A percentile compares a stretch with the other conserved stretches of the same genome.
These are phyloP conservation scores for Plasmodium ovale DNA, from an alignment of 169 alveolate genomes.

Conservation along the genomic window DNA sequence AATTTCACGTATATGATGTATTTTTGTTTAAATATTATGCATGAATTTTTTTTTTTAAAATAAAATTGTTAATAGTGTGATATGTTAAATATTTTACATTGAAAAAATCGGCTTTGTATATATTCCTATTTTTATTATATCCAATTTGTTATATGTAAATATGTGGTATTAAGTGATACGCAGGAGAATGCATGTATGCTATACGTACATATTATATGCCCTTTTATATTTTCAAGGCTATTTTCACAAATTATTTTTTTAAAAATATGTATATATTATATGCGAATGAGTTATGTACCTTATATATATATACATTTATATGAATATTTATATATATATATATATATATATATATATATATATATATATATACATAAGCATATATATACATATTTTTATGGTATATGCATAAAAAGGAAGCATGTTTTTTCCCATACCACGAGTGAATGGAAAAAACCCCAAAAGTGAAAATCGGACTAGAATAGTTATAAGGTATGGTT, in stretches of 20 bases:
- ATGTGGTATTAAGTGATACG: not conserved
- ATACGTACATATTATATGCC: not conserved
- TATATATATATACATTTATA: not conserved
- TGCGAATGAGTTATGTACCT: not conserved
- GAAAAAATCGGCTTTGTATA: slow-evolving; percentile 5
- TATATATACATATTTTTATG: too few species aligned
- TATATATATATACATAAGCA: not conserved
- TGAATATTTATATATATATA: not conserved
- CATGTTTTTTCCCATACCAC: too few species aligned
- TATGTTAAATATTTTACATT: not conserved
- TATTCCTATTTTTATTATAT: not conserved
- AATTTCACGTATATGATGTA: not conserved
- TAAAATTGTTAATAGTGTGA: slow-evolving; percentile 3
- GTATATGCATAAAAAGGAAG: too few species aligned
- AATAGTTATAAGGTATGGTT: too few species aligned
- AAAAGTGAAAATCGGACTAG: too few species aligned
- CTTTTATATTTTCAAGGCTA: not conserved
- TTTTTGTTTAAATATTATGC: not conserved
- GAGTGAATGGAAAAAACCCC: too few species aligned
- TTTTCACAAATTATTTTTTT: not conserved
- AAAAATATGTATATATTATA: too few species aligned
- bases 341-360: not conserved
- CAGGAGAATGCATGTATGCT: not conserved
- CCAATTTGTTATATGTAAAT: not conserved
- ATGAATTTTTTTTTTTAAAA: slow-evolving; percentile 3